phyloP scores from a whole-genome alignment of 2,329 filamentous ascomycete genomes.

The Penicillium sp. region DNA sequence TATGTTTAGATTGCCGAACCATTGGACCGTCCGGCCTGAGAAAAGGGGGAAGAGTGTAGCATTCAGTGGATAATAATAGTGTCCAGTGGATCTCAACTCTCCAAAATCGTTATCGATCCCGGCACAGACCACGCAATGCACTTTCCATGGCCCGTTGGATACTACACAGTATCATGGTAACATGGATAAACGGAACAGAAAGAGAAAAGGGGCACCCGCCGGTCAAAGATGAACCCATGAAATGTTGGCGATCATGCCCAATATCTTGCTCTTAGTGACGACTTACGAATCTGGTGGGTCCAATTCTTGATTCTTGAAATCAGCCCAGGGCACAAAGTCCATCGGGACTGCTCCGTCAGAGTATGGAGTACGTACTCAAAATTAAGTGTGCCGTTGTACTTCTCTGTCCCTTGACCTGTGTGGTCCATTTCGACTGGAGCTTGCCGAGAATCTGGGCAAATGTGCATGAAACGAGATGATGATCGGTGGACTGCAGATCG shows the following conservation, averaged over 20 bases:
- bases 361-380: too few species aligned
- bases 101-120: background rate
- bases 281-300: background rate
- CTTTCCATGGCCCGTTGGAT: background rate
- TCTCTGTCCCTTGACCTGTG: background rate
- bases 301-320: background rate
- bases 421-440: background rate
- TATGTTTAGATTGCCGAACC: slow-evolving; percentile 10
- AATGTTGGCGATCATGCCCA: background rate
- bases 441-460: background rate
- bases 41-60: background rate
- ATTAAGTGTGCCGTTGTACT: background rate
- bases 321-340: background rate
- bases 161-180: background rate
- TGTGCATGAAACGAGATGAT: background rate
- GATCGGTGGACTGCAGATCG: background rate
- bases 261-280: background rate
- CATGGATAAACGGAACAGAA: background rate
- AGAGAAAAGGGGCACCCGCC: background rate
- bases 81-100: background rate
- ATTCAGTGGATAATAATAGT: slow-evolving; percentile 1
- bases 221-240: background rate
- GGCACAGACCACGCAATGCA: background rate
- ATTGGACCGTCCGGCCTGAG: background rate
- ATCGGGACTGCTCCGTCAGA: background rate